These are phyloP conservation scores for Penicillium longicatenatum DNA, from an alignment of 495 filamentous ascomycete species.

Conservation along the genomic window DNA sequence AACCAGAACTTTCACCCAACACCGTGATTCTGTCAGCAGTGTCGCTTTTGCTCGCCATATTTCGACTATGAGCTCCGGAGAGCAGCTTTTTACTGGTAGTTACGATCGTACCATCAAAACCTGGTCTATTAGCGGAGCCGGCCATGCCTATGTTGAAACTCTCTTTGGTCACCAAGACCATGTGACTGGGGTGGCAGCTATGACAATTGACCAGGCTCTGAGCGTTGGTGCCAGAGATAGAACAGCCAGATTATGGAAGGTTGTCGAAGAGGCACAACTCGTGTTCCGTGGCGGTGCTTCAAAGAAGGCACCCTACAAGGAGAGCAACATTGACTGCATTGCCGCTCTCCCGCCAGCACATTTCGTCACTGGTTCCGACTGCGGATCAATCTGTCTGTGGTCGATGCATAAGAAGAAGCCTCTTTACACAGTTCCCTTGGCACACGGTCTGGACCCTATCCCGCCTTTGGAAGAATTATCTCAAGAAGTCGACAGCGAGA, in stretches of 20 bases:
- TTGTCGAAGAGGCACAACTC: slow-evolving; percentile 90
- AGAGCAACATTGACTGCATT: slow-evolving; percentile 88
- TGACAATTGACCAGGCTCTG: slow-evolving; percentile 84
- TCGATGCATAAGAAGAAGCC: slow-evolving; percentile 92
- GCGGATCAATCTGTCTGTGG: slow-evolving; percentile 86
- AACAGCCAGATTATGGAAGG: slow-evolving; percentile 95
- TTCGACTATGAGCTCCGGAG: slow-evolving; percentile 53
- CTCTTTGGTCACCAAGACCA: slow-evolving; percentile 94
- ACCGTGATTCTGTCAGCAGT: slow-evolving; percentile 82
- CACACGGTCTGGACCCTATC: slow-evolving; percentile 76
- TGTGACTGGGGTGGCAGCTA: slow-evolving; percentile 78
- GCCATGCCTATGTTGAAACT: slow-evolving; percentile 85
- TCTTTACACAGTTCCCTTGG: slow-evolving; percentile 72
- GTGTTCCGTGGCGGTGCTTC: slow-evolving; percentile 84
- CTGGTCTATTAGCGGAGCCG: slow-evolving; percentile 66
- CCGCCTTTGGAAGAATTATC: slow-evolving; percentile 67
- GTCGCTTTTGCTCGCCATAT: slow-evolving; percentile 85
- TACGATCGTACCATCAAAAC: slow-evolving; percentile 88
- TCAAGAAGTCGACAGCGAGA: slow-evolving; percentile 64
- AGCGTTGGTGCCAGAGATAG: slow-evolving; percentile 88
- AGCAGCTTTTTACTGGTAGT: slow-evolving; percentile 86
- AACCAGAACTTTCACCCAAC: slow-evolving; percentile 82
- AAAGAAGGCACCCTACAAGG: slow-evolving; percentile 57
- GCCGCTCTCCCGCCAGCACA: slow-evolving; percentile 85
- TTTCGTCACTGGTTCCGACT: slow-evolving; percentile 93